These are phyloP conservation scores for Trametes hirsuta DNA, from an alignment of 1,284 basidiomycete genomes.

Conservation along the genomic window DNA sequence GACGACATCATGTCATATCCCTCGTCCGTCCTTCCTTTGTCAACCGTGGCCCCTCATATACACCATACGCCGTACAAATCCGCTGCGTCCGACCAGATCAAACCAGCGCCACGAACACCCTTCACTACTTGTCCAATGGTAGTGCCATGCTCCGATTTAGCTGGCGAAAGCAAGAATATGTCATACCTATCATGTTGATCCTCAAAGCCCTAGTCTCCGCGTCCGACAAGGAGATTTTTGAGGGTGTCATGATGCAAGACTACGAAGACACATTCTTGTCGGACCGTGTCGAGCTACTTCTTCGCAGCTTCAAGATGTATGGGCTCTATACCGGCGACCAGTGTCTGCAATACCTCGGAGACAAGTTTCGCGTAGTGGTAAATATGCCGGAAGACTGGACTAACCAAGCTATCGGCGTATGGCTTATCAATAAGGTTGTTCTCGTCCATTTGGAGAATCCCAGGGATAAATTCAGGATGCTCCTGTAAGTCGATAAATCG, in stretches of 20 bases:
- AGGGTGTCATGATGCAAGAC: conserved; percentile 97
- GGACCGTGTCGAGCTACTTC: conserved; percentile 96
- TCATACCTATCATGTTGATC: conserved; percentile 96
- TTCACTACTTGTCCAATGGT: conserved; percentile 97
- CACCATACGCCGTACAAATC: conserved; percentile 93
- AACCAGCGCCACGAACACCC: conserved; percentile 90
- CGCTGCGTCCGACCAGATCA: conserved; percentile 94
- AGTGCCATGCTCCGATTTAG: conserved; percentile 95
- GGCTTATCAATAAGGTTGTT: conserved; percentile 86
- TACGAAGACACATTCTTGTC: conserved; percentile 98
- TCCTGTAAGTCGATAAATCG: conserved; percentile 66
- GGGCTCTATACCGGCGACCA: conserved; percentile 88
- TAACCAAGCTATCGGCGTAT: conserved; percentile 82
- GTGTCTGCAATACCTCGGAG: conserved; percentile 95
- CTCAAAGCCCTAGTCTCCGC: conserved; percentile 95
- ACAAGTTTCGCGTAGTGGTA: conserved; percentile 95
- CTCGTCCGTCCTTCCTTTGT: conserved; percentile 86
- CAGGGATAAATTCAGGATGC: conserved; percentile 96
- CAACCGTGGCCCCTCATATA: conserved; percentile 95
- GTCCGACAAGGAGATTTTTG: conserved; percentile 97
- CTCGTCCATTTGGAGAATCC: conserved; percentile 90
- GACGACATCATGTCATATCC: conserved; percentile 88
- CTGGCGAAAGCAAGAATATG: conserved; percentile 99
- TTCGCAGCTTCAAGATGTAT: conserved; percentile 96
- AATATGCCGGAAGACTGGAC: conserved; percentile 94